These are phyloP conservation scores for Lasiosphaeria hispida DNA, from an alignment of 495 filamentous ascomycete species.

Conservation along the genomic window DNA sequence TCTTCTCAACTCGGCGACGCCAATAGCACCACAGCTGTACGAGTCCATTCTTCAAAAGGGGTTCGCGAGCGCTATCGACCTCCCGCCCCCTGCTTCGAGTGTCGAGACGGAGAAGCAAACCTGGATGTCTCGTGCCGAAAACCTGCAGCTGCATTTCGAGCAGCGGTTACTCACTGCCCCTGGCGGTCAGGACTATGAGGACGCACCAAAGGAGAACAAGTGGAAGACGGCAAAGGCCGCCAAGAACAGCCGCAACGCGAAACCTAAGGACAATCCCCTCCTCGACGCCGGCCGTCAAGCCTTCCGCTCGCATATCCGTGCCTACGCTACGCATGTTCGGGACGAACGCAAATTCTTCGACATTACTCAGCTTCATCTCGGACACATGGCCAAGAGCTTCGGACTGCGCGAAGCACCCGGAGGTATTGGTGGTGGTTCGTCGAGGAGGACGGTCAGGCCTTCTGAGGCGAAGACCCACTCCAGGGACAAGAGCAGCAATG, in stretches of 20 bases:
- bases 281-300: slow-evolving; percentile 74
- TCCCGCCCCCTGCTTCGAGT: slow-evolving; percentile 25
- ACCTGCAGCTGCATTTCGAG: slow-evolving; percentile 49
- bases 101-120: slow-evolving; percentile 32
- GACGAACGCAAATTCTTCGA: slow-evolving; percentile 82
- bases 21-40: slow-evolving; percentile 38
- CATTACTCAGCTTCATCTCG: slow-evolving; percentile 83
- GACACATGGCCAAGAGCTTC: slow-evolving; percentile 92
- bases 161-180: slow-evolving; percentile 41
- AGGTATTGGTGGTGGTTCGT: slow-evolving; percentile 59
- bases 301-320: slow-evolving; percentile 87
- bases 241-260: slow-evolving; percentile 14
- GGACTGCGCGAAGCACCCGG: slow-evolving; percentile 84
- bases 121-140: slow-evolving; percentile 44
- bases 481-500: slow-evolving; percentile 7
- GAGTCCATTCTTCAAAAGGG: slow-evolving; percentile 56
- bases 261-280: slow-evolving; percentile 31
- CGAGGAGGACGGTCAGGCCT: slow-evolving; percentile 37
- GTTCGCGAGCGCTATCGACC: slow-evolving; percentile 41
- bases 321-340: slow-evolving; percentile 89
- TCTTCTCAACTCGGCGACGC: slow-evolving; percentile 53
- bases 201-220: slow-evolving; percentile 21
- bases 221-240: slow-evolving; percentile 22
- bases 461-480: slow-evolving; percentile 20
- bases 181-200: slow-evolving; percentile 10